Evolutionary conservation across 768 basidiomycete genomes (phyloP).

Genomic region (Rhodotorula paludigena): DNA sequence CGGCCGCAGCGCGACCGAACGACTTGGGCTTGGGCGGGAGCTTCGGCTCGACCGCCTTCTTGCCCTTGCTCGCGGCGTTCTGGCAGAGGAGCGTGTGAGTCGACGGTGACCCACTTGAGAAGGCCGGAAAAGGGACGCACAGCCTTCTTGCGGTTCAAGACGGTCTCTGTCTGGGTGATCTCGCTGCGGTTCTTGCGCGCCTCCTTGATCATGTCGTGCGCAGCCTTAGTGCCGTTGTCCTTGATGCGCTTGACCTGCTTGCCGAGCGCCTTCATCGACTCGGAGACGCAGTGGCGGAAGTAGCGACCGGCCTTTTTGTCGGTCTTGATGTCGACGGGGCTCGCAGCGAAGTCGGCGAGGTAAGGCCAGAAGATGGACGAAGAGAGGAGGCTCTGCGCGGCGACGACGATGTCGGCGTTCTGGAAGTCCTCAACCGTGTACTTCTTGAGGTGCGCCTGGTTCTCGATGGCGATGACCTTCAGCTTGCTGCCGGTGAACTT

Average conservation of each 20-base stretch:
- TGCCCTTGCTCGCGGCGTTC: constrained; percentile 48
- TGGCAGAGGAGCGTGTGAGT: constrained; percentile 29
- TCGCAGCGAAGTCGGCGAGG: constrained; percentile 64
- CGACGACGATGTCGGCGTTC: constrained; percentile 78
- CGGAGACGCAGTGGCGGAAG: constrained; percentile 76
- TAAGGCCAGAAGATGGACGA: constrained; percentile 57
- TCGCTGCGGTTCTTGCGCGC: constrained; percentile 52
- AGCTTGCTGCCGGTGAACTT: constrained; percentile 69
- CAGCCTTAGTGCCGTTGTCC: constrained; percentile 60
- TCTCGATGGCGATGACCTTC: constrained; percentile 63
- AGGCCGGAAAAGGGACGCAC: neutral
- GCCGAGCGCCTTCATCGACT: constrained; percentile 57
- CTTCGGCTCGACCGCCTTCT: constrained; percentile 51
- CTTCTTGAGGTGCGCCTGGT: constrained; percentile 64
- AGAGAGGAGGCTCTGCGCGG: constrained; percentile 80
- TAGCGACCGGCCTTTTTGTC: constrained; percentile 61
- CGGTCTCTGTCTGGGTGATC: constrained; percentile 45
- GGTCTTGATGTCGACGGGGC: constrained; percentile 47
- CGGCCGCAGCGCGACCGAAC: neutral
- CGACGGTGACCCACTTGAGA: neutral
- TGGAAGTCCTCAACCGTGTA: constrained; percentile 67
- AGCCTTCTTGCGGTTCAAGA: constrained; percentile 2
- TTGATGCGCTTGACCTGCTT: constrained; percentile 66
- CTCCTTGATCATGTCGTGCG: constrained; percentile 61
- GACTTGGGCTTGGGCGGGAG: constrained; percentile 1